Evolutionary conservation across 768 basidiomycete genomes (phyloP).

Genomic region (Mycena amicta): DNA sequence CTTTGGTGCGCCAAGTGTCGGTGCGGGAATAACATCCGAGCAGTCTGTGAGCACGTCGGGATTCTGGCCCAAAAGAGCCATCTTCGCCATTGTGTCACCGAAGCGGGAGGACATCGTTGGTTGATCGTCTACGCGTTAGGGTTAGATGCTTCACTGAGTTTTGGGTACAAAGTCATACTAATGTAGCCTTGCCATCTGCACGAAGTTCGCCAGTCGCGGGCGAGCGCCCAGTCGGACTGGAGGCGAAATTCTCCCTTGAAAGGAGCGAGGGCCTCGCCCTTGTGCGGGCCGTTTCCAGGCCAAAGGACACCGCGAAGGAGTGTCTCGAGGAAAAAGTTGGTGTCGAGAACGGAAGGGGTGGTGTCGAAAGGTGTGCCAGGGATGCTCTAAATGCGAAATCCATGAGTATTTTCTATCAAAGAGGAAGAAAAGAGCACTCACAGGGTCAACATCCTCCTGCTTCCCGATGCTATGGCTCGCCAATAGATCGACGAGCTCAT

Average conservation of each 20-base stretch:
- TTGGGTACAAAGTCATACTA: constrained; percentile 12
- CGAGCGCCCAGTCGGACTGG: constrained; percentile 30
- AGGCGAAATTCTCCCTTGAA: constrained; percentile 35
- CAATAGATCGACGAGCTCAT: constrained; percentile 21
- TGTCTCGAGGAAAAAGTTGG: constrained; percentile 31
- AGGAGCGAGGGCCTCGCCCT: constrained; percentile 30
- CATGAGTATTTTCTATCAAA: background rate
- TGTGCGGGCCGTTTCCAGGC: constrained; percentile 7
- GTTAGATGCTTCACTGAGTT: too few species aligned
- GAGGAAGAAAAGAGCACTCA: constrained; percentile 2
- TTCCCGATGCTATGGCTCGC: constrained; percentile 22
- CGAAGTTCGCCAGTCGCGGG: constrained; percentile 32
- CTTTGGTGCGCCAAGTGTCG: background rate
- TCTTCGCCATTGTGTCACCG: constrained; percentile 30
- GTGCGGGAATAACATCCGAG: constrained; percentile 30
- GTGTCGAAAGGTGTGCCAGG: constrained; percentile 32
- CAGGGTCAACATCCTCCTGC: constrained; percentile 20
- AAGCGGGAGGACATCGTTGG: constrained; percentile 20
- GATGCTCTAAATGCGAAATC: constrained; percentile 20
- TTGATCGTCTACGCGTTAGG: constrained; percentile 10
- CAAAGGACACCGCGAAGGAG: constrained; percentile 4
- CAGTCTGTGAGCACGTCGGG: constrained; percentile 28
- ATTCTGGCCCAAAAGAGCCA: constrained; percentile 31
- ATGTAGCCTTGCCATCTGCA: constrained; percentile 35
- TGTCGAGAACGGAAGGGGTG: constrained; percentile 31